These are phyloP conservation scores for Leucoagaricus sp. DNA, from an alignment of 1,284 basidiomycete genomes.

Conservation along the genomic window DNA sequence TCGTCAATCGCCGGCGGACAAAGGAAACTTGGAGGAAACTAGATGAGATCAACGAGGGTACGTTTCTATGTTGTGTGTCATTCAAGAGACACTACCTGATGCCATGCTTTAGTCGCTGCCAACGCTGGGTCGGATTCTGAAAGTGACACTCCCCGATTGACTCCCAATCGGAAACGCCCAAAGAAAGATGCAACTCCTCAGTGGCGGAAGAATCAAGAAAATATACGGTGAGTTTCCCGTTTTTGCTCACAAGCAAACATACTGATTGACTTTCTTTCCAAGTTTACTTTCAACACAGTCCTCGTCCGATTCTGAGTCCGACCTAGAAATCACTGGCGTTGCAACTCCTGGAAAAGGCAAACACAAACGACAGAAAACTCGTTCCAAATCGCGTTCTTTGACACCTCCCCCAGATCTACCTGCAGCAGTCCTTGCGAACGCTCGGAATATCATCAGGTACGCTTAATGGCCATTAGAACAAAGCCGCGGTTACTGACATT, in stretches of 20 bases:
- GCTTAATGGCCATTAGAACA: conserved; percentile 17
- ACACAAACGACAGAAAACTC: conserved; percentile 36
- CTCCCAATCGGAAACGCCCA: conserved; percentile 31
- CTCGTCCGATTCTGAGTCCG: conserved; percentile 47
- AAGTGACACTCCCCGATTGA: conserved; percentile 20
- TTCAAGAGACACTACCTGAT: not conserved
- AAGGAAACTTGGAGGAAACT: conserved; percentile 58
- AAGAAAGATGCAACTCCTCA: conserved; percentile 30
- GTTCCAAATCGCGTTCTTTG: conserved; percentile 66
- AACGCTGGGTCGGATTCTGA: conserved; percentile 23
- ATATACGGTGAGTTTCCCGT: conserved; percentile 31
- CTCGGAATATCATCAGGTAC: conserved; percentile 60
- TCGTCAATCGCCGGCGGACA: conserved; percentile 58
- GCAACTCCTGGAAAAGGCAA: conserved; percentile 26
- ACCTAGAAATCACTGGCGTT: conserved; percentile 41
- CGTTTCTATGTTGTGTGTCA: not conserved
- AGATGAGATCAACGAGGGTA: conserved; percentile 54
- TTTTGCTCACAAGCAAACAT: not conserved
- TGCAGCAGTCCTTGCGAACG: conserved; percentile 48
- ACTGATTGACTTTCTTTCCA: not conserved
- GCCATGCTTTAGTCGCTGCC: not conserved
- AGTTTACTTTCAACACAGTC: conserved; percentile 40
- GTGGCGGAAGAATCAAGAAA: conserved; percentile 37
- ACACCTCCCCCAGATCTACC: conserved; percentile 71
- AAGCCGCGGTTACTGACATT: not conserved